Evolutionary conservation across 257 asterid species (phyloP).

Genomic region (Avicennia marina): DNA sequence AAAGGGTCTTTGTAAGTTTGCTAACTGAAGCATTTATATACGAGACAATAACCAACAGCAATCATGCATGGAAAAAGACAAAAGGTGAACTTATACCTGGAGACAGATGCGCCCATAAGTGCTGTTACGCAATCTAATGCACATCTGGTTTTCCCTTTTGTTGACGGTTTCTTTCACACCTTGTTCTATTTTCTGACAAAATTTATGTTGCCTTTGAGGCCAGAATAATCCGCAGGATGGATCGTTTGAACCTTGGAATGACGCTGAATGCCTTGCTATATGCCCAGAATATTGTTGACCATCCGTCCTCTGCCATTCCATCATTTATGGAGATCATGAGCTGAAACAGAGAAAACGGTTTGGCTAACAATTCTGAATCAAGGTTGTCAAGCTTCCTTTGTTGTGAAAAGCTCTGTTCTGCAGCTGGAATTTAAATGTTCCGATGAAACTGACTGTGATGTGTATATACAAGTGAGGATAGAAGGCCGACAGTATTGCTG

Average conservation of each 20-base stretch:
- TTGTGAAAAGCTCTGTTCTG: neutral
- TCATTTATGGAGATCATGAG: neutral
- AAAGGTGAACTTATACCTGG: neutral
- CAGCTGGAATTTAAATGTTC: slow-evolving; percentile 1
- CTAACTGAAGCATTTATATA: neutral
- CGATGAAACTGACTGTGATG: neutral
- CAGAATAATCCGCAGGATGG: slow-evolving; percentile 13
- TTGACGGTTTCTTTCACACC: neutral
- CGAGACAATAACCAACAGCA: neutral
- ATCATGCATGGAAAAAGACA: neutral
- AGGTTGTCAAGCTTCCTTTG: neutral
- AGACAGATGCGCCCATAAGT: neutral
- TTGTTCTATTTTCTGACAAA: neutral
- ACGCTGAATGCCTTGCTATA: slow-evolving; percentile 22
- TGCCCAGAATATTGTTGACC: slow-evolving; percentile 5
- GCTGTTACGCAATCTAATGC: neutral
- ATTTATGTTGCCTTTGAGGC: neutral
- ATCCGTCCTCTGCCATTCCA: neutral
- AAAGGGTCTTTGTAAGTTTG: too few species aligned
- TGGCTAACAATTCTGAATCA: neutral
- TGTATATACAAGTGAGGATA: neutral
- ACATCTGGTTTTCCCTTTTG: neutral
- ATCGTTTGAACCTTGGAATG: slow-evolving; percentile 27
- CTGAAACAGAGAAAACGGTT: neutral
- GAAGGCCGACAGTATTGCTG: neutral